Base-by-base conservation (phyloP, 2,329 filamentous ascomycete genomes). In the Fusarium chuoi region DNA sequence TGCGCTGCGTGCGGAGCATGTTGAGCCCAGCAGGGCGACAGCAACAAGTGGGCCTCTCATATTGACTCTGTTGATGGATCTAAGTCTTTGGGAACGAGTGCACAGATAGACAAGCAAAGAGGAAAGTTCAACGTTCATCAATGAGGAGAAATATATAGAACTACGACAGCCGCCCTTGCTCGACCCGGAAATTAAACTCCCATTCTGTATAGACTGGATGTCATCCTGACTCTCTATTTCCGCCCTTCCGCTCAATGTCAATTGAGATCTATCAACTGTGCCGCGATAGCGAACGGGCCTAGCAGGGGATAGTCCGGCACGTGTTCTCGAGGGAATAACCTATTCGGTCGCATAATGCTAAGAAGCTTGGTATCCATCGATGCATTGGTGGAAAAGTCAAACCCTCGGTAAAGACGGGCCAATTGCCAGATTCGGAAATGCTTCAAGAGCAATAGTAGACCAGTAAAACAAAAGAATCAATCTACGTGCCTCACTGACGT, bases 351-450 rank as follows among this genome's bases (percentile, higher is more conserved):
- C 39, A 62, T 68, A 41, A 39, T 42, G 36, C 35, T 33, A 54
- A 54, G 45, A 33, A 26, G 64, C 36, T 48, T 48, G 36, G 35
- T 49, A 30, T 44, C 26, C n/a, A 38, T 48, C 22, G 33, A 42
- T 15, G 55, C 36, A 68, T 68, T 68, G 63, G 65, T 68, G 65
- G 64, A 68, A 68, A 48, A 44, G 24, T 39, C 17, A 33, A 35
- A 62, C 17, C 36, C 58, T 70, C 60, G 70, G 71, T 65, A 48
- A 62, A 36, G 39, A 35, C 67, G 67, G 70, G 36, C 13, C 22
- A 45, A 38, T 66, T 73, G 62, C 70, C 60, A 17, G 5, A 33
- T 58, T 46, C 33, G 35, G 65, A 39, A 20, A 3, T 18, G 5
- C 39, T 12, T n/a, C 18, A 33, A 41, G 13, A 49, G 22, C 6